phyloP scores from a whole-genome alignment of 805 yeast species.

The Hanseniaspora osmophila region DNA sequence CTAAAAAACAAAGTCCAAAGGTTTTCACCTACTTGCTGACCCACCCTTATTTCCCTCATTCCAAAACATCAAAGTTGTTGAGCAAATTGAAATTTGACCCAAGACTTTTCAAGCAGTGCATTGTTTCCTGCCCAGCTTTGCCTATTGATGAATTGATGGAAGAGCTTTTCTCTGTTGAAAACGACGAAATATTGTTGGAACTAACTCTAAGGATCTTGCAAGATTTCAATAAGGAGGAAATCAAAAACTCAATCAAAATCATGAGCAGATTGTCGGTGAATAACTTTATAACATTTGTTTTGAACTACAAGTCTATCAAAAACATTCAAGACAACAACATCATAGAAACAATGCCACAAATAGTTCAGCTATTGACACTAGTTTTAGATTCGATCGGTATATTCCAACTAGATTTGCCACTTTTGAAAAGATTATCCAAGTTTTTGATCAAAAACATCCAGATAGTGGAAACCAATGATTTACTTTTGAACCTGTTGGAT shows the following conservation, averaged over 20 bases:
- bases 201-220: slow-evolving; percentile 49
- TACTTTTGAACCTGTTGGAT: slow-evolving; percentile 4
- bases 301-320: slow-evolving; percentile 9
- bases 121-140: slow-evolving; percentile 62
- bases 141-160: slow-evolving; percentile 47
- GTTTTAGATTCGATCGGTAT: slow-evolving; percentile 24
- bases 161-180: slow-evolving; percentile 42
- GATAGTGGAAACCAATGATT: slow-evolving; percentile 4
- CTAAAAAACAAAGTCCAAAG: slow-evolving; percentile 31
- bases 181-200: slow-evolving; percentile 54
- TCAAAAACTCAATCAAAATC: slow-evolving; percentile 31
- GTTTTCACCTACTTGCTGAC: slow-evolving; percentile 64
- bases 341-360: slow-evolving; percentile 10
- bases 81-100: slow-evolving; percentile 38
- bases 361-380: slow-evolving; percentile 19
- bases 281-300: slow-evolving; percentile 21
- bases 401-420: slow-evolving; percentile 16
- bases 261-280: slow-evolving; percentile 20
- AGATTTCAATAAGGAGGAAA: slow-evolving; percentile 47
- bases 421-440: slow-evolving; percentile 4
- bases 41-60: slow-evolving; percentile 71
- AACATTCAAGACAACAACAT: slow-evolving; percentile 8
- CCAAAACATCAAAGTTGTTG: slow-evolving; percentile 42
- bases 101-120: slow-evolving; percentile 64
- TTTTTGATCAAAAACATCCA: slow-evolving; percentile 5